Evolutionary conservation across 2,329 filamentous ascomycete species (phyloP).

Genomic region (Talaromyces albobiverticillius): DNA sequence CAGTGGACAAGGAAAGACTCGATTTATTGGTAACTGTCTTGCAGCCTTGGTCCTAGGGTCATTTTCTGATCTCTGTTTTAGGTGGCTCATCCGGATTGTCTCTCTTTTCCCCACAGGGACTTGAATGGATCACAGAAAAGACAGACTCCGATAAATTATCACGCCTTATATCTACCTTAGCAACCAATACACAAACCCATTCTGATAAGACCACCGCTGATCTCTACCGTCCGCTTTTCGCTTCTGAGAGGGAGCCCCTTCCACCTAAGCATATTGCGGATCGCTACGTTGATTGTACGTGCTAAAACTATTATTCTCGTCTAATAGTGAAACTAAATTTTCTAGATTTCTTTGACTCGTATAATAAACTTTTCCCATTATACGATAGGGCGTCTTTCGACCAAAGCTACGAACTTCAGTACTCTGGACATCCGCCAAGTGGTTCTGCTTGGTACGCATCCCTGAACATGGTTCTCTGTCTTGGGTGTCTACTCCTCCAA

Average conservation of each 20-base stretch:
- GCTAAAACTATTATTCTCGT: too few species aligned
- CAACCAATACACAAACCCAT: background rate
- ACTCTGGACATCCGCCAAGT: background rate
- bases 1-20: background rate
- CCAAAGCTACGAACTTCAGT: background rate
- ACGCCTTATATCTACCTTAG: background rate
- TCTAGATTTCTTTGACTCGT: background rate
- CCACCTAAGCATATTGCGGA: background rate
- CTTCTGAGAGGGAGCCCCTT: background rate
- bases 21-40: background rate
- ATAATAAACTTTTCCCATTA: background rate
- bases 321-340: background rate
- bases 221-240: background rate
- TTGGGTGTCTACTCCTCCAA: background rate
- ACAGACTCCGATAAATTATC: background rate
- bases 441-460: constrained; percentile 1
- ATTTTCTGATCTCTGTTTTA: background rate
- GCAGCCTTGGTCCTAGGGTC: background rate
- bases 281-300: background rate
- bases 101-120: background rate
- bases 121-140: background rate
- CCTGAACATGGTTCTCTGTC: background rate
- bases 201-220: background rate
- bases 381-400: background rate
- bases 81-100: background rate